Evolutionary conservation across 2,329 filamentous ascomycete species (phyloP).

Genomic region (Akanthomyces uredinophilus): DNA sequence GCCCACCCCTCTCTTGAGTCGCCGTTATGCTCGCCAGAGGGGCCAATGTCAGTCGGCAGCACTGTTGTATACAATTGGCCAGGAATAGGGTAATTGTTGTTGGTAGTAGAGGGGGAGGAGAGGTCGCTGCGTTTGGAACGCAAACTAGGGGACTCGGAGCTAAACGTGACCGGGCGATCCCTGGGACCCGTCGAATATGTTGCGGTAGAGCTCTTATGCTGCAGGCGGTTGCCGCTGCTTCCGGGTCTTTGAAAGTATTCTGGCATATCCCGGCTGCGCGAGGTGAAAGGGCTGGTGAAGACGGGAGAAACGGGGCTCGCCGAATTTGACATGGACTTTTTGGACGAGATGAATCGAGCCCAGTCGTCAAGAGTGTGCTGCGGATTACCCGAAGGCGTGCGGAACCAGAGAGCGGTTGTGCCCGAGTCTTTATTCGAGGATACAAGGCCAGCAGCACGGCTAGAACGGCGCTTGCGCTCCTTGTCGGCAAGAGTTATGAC

Average conservation of each 20-base stretch:
- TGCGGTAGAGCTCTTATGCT: slow-evolving; percentile 45
- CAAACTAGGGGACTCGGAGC: slow-evolving; percentile 55
- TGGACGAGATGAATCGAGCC: slow-evolving; percentile 48
- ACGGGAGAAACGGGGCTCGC: slow-evolving; percentile 49
- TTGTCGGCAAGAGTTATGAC: slow-evolving; percentile 55
- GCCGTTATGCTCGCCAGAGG: slow-evolving; percentile 48
- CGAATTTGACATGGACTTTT: slow-evolving; percentile 42
- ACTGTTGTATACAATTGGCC: slow-evolving; percentile 47
- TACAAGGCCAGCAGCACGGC: slow-evolving; percentile 53
- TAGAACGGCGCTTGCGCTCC: slow-evolving; percentile 59
- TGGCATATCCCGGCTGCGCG: slow-evolving; percentile 35
- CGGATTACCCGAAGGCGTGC: slow-evolving; percentile 47
- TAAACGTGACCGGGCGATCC: slow-evolving; percentile 47
- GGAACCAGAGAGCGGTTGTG: slow-evolving; percentile 51
- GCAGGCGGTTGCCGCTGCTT: slow-evolving; percentile 37
- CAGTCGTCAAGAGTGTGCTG: slow-evolving; percentile 53
- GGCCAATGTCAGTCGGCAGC: slow-evolving; percentile 51
- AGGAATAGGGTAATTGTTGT: slow-evolving; percentile 34
- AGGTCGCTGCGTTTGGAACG: slow-evolving; percentile 59
- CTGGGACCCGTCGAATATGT: slow-evolving; percentile 42
- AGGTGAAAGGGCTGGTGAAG: slow-evolving; percentile 49
- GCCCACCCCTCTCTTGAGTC: slow-evolving; percentile 50
- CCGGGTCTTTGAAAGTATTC: slow-evolving; percentile 40
- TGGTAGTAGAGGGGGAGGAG: slow-evolving; percentile 51
- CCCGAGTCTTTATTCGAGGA: slow-evolving; percentile 44